Evolutionary conservation across 176 grass and related monocot species (phyloP).

Genomic region (Sorghum bicolor): DNA sequence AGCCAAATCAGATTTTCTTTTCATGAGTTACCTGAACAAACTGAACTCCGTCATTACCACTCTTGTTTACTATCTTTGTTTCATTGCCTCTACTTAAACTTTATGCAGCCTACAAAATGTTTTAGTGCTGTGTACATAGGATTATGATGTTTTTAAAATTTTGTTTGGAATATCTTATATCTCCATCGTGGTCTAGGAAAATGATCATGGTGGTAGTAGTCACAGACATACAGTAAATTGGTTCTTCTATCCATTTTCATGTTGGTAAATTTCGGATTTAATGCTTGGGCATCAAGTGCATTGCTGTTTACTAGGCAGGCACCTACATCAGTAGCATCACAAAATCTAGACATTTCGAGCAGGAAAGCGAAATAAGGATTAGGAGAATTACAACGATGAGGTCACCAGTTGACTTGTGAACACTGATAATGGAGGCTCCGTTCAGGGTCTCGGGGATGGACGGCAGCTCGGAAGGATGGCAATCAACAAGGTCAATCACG

Average conservation of each 20-base stretch:
- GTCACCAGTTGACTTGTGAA: conserved; percentile 51
- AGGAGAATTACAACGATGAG: conserved; percentile 55
- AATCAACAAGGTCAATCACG: conserved; percentile 39
- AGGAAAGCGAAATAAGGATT: background rate
- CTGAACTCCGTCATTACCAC: background rate
- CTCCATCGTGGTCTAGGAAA: no score
- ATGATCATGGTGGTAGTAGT: background rate
- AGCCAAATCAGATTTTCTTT: background rate
- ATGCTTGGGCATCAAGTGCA: background rate
- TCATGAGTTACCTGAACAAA: background rate
- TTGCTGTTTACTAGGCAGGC: no score
- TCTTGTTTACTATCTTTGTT: background rate
- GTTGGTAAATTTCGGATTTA: background rate
- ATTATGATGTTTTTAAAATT: background rate
- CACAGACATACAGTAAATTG: background rate
- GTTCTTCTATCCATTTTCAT: background rate
- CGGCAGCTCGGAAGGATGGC: conserved; percentile 27
- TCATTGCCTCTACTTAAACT: background rate
- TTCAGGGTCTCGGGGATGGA: conserved; percentile 65
- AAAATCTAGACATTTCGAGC: background rate
- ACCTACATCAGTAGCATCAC: background rate
- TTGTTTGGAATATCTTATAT: background rate
- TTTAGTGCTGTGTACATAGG: background rate
- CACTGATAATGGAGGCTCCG: conserved; percentile 37
- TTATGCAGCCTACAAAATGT: background rate